Conservation (phyloP, 2,329 filamentous ascomycete genomes). For the Talaromyces funiculosus region DNA sequence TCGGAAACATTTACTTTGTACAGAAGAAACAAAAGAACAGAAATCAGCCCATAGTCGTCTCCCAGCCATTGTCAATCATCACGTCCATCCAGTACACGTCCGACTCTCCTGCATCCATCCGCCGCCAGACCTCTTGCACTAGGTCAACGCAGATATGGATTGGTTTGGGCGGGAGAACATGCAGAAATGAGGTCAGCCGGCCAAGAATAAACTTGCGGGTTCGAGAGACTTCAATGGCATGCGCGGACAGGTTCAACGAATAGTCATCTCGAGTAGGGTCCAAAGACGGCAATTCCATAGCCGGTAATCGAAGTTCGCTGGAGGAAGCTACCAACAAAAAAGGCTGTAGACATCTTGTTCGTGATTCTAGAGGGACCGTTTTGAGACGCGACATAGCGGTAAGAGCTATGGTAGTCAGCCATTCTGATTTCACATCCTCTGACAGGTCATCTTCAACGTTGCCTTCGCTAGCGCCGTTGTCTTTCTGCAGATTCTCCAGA, state of each 20-base stretch:
- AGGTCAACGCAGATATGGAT: conserved; percentile 46
- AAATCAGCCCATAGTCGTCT: conserved; percentile 49
- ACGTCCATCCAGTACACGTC: conserved; percentile 53
- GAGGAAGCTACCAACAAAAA: conserved; percentile 48
- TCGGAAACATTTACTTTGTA: not conserved
- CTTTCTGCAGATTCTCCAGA: not conserved
- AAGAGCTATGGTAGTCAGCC: conserved; percentile 48
- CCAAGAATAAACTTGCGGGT: conserved; percentile 47
- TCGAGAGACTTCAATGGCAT: conserved; percentile 43
- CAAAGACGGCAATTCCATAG: conserved; percentile 17
- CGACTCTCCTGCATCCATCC: conserved; percentile 43
- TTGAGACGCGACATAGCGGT: conserved; percentile 47
- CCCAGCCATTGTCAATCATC: conserved; percentile 53
- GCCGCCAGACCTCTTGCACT: conserved; percentile 49
- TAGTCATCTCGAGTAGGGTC: conserved; percentile 18
- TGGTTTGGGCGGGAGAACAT: conserved; percentile 48
- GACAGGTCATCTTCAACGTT: not conserved
- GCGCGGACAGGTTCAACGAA: conserved; percentile 28
- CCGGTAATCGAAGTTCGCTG: conserved; percentile 47
- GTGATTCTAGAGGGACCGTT: conserved; percentile 47
- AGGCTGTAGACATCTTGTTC: conserved; percentile 50
- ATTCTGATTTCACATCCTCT: conserved; percentile 26
- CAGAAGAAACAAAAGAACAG: not conserved
- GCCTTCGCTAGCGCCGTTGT: conserved; percentile 19
- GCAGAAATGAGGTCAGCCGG: conserved; percentile 43